Percentiles rank a stretch among this genome's conserved stretches.
Conservation (phyloP, 352 stramenopile genomes). For the Pythium sp. region DNA sequence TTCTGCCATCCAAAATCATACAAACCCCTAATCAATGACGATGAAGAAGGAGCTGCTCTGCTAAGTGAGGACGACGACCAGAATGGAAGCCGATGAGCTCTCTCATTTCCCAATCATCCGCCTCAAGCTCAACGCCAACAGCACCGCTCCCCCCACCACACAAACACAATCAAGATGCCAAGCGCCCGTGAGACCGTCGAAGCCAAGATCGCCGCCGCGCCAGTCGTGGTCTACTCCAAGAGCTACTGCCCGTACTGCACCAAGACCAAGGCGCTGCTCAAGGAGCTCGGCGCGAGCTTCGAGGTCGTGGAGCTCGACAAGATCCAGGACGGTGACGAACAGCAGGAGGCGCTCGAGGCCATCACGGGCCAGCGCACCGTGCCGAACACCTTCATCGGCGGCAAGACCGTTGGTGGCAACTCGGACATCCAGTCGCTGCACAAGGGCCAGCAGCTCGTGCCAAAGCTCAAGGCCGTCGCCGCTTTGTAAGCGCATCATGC, state of each 20-base stretch:
- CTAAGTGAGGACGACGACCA: neutral
- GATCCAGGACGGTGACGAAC: slow-evolving; percentile 42
- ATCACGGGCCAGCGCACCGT: slow-evolving; percentile 93
- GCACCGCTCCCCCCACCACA: neutral
- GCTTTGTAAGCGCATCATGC: slow-evolving; percentile 23
- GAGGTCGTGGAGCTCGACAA: slow-evolving; percentile 64
- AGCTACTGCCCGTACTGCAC: slow-evolving; percentile 94
- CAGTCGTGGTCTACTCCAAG: slow-evolving; percentile 91
- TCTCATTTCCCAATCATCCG: slow-evolving; percentile 8
- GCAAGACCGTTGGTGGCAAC: slow-evolving; percentile 93
- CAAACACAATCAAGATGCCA: slow-evolving; percentile 33
- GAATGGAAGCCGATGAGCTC: neutral
- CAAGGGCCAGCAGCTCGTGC: slow-evolving; percentile 83
- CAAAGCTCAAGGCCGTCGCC: slow-evolving; percentile 79
- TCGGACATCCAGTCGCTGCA: slow-evolving; percentile 91
- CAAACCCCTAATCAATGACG: neutral
- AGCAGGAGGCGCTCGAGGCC: slow-evolving; percentile 56
- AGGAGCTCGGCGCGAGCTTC: slow-evolving; percentile 48
- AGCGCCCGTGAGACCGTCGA: slow-evolving; percentile 68
- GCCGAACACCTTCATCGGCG: slow-evolving; percentile 97
- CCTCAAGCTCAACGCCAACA: neutral
- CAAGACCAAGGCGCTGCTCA: slow-evolving; percentile 62
- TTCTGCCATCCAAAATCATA: neutral
- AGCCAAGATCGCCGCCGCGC: slow-evolving; percentile 46
- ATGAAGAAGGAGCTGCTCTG: neutral